phyloP scores from a whole-genome alignment of 2,329 filamentous ascomycete species.

The Penicillium crustosum region DNA sequence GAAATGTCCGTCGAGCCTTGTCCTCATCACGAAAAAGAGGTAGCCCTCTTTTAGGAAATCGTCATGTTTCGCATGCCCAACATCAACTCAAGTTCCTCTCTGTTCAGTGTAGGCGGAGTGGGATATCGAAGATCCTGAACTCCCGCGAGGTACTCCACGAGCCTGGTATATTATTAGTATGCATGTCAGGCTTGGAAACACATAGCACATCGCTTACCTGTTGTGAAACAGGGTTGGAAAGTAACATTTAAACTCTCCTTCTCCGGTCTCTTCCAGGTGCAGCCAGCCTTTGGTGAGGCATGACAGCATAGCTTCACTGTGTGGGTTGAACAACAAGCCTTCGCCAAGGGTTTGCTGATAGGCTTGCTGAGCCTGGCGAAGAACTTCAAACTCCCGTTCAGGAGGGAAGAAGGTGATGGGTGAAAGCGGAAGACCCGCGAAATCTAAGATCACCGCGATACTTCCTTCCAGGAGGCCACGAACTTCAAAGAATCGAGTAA shows the following conservation, averaged over 20 bases:
- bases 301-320: neutral
- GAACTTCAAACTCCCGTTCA: neutral
- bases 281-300: neutral
- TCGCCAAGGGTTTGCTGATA: neutral
- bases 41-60: neutral
- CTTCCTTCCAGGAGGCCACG: neutral
- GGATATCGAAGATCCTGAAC: neutral
- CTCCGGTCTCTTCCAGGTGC: neutral
- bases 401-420: neutral
- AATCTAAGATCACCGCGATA: neutral
- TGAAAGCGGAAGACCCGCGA: neutral
- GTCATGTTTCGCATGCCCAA: neutral
- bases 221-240: neutral
- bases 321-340: neutral
- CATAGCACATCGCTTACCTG: neutral
- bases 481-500: neutral
- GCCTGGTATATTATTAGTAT: neutral
- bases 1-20: too few relatives aligned
- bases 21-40: too few relatives aligned
- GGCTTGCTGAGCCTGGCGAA: neutral
- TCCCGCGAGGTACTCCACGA: neutral
- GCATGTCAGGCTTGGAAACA: accelerated
- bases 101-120: neutral
- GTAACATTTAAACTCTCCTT: neutral
- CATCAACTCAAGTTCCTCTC: neutral